These are phyloP conservation scores for Dipteronia dyeriana DNA, from an alignment of 345 rosid species.

Conservation along the genomic window DNA sequence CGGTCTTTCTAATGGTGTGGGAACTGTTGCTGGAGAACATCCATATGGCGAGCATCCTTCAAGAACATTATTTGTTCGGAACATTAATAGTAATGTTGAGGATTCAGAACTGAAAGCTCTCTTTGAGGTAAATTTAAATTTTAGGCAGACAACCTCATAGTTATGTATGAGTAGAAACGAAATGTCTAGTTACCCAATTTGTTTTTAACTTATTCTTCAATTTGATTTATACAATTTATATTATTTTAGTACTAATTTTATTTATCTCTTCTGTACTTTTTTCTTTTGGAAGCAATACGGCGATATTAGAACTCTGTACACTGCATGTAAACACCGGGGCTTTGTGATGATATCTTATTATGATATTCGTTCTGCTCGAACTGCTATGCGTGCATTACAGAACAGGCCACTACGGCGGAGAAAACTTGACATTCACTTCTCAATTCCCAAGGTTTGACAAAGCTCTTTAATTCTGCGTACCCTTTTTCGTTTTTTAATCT, in stretches of 20 bases:
- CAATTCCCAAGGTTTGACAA: constrained; percentile 71
- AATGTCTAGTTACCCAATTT: not conserved
- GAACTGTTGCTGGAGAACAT: constrained; percentile 73
- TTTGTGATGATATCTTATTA: constrained; percentile 83
- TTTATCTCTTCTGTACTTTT: not conserved
- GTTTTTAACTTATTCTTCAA: not conserved
- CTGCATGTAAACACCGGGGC: constrained; percentile 79
- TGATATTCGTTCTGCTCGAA: constrained; percentile 80
- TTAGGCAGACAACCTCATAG: constrained; percentile 6
- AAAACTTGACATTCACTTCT: constrained; percentile 82
- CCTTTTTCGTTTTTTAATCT: not conserved
- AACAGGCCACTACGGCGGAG: constrained; percentile 67
- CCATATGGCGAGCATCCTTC: constrained; percentile 86
- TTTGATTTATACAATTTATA: not conserved
- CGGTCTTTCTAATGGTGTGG: constrained; percentile 52
- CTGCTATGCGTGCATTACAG: constrained; percentile 73
- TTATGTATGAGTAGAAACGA: not conserved
- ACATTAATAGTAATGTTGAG: constrained; percentile 73
- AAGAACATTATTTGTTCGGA: constrained; percentile 75
- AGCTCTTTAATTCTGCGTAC: not conserved
- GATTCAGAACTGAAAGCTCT: constrained; percentile 60
- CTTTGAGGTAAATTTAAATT: constrained; percentile 52
- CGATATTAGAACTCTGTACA: constrained; percentile 70
- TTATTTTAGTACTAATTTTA: constrained; percentile 13
- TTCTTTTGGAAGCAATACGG: constrained; percentile 60